Base-by-base conservation (phyloP, 106 monocot species). In the Apostasia shenzhenica region DNA sequence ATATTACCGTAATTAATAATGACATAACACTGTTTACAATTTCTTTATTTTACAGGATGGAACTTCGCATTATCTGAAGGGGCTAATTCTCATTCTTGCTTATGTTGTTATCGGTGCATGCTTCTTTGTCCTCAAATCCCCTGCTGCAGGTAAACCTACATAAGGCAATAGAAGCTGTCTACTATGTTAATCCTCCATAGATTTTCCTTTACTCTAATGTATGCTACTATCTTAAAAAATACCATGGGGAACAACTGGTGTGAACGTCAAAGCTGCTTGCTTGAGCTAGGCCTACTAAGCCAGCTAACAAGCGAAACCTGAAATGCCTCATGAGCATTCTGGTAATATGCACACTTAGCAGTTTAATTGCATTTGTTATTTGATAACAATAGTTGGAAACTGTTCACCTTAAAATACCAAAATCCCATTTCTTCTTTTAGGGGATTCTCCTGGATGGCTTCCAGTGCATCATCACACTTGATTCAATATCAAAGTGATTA, bases 31-130 rank as follows among this genome's bases (percentile, higher is more conserved):
- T 26, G 52, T 6, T 52, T 52, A 52, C 10, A 57, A 37, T 5
- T 26, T 57, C 38, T 57, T 63, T 63, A 59, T 13, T 8, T 52
- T 80, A 26, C 67, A 86, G 80, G 86, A 86, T 69, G 86, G 86
- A 4, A 73, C 80, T 39, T 82, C 86, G 26, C 86, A 86, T 52
- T 86, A 82, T 71, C 9, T 86, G 44, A 82, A 86, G 51, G 86
- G 86, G 6, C 14, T 76, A 51, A 63, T 82, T 47, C 82, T 82
- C 38, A 62, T 86, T 38, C 80, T 82, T 6, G 67, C 63, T 67
- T 86, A 86, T 63, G 37, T 80, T 14, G 80, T 69, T 47, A 86
- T 86, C 11, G 77, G 66, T 46, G 76, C 73, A 4, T 80, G 86
- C 61, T 86, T 86, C 56, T 86, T 82, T 40, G 76, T 86, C 12